Percentiles rank a stretch among this genome's conserved stretches.
Conservation (phyloP, 441 rosid species). For the Aquilaria agallochum region DNA sequence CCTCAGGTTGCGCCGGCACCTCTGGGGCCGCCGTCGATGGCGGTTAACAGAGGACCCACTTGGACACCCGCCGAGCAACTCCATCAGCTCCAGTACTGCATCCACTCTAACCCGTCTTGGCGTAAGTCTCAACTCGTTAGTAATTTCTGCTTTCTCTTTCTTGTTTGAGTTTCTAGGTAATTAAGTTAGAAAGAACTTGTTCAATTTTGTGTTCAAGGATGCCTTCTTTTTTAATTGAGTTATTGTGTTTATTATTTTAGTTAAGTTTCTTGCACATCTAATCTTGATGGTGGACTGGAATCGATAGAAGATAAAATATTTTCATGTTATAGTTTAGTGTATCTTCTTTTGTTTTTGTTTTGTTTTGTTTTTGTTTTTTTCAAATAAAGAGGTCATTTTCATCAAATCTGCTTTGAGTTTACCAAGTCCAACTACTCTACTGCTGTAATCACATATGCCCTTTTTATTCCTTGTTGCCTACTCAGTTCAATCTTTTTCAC, state of each 20-base stretch:
- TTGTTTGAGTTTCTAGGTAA: conserved; percentile 11
- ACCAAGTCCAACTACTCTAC: neutral
- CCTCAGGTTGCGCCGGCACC: conserved; percentile 30
- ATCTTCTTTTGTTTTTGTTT: neutral
- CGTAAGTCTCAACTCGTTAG: conserved; percentile 44
- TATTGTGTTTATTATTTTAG: conserved; percentile 9
- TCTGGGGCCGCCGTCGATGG: conserved; percentile 44
- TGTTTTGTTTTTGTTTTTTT: neutral
- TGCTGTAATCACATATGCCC: neutral
- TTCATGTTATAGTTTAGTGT: too few relatives aligned
- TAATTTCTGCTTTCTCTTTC: conserved; percentile 1
- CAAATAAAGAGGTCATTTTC: conserved; percentile 4
- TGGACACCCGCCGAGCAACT: conserved; percentile 88
- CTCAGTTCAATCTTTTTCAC: neutral
- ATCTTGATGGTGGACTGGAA: conserved; percentile 13
- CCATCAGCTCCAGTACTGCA: conserved; percentile 81
- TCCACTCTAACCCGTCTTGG: conserved; percentile 94
- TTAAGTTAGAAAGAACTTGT: conserved; percentile 22
- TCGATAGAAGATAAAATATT: neutral
- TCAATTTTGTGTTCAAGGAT: conserved; percentile 18
- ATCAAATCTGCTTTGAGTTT: neutral
- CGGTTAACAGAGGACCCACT: conserved; percentile 43
- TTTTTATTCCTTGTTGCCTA: conserved; percentile 28
- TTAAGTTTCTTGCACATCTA: conserved; percentile 12
- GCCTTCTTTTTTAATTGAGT: conserved; percentile 16